phyloP scores from a whole-genome alignment of 2,329 filamentous ascomycete genomes.

The Macroventuria anomochaeta region DNA sequence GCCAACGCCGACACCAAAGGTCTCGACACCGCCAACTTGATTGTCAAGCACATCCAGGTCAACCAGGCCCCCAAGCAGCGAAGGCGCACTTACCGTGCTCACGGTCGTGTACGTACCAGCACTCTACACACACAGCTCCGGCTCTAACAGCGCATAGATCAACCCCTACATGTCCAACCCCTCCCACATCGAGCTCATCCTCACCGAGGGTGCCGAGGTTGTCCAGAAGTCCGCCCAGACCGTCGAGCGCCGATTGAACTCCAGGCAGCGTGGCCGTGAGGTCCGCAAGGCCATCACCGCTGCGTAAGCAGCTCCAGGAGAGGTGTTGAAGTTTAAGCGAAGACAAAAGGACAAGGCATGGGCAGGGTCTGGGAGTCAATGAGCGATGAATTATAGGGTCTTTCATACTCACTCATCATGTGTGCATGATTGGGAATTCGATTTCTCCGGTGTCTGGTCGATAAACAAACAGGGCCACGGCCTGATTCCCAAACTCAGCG shows the following conservation, averaged over 20 bases:
- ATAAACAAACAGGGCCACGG: conserved; percentile 45
- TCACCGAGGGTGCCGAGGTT: conserved; percentile 95
- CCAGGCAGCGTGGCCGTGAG: conserved; percentile 84
- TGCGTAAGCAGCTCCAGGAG: conserved; percentile 49
- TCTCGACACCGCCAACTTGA: conserved; percentile 85
- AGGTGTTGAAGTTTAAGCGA: conserved; percentile 27
- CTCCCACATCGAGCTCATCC: conserved; percentile 99
- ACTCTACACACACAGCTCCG: background rate
- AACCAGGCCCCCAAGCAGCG: conserved; percentile 99
- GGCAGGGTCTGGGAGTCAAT: conserved; percentile 49
- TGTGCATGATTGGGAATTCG: conserved; percentile 49
- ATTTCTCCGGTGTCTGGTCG: conserved; percentile 49
- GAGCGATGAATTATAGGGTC: conserved; percentile 50
- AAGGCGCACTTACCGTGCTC: conserved; percentile 98
- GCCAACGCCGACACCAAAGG: conserved; percentile 57
- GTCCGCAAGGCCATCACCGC: conserved; percentile 67
- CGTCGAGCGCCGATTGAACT: conserved; percentile 76
- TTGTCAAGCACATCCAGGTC: conserved; percentile 99
- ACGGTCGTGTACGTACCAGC: conserved; percentile 88
- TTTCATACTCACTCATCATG: conserved; percentile 46
- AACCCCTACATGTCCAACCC: conserved; percentile 99
- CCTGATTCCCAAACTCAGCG: conserved; percentile 38
- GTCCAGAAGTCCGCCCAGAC: conserved; percentile 85
- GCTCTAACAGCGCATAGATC: conserved; percentile 67
- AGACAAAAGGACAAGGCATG: conserved; percentile 42